Percentiles rank a stretch among this genome's conserved stretches.
Conservation (phyloP, 106 monocot species). For the Alisma plantagoaquatica region DNA sequence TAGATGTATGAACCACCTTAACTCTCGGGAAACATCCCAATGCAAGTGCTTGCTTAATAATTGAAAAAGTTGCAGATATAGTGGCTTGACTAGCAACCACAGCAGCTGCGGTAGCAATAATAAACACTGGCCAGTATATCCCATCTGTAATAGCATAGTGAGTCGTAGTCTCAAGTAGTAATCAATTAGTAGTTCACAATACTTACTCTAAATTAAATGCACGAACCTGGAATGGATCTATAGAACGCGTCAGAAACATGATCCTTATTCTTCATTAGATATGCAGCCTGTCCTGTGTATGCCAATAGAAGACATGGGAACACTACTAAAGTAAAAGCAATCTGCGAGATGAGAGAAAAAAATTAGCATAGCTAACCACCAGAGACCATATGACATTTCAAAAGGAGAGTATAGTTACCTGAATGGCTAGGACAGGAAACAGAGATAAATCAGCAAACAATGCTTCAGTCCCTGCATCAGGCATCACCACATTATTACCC, state of each 20-base stretch:
- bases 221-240: slow-evolving; percentile 73
- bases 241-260: slow-evolving; percentile 71
- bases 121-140: slow-evolving; percentile 78
- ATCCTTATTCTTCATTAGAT: slow-evolving; percentile 49
- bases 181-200: background rate
- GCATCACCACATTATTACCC: too few relatives aligned
- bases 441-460: slow-evolving; percentile 25
- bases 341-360: slow-evolving; percentile 25
- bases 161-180: background rate
- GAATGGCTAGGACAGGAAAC: slow-evolving; percentile 23
- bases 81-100: slow-evolving; percentile 87
- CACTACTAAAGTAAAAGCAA: slow-evolving; percentile 65
- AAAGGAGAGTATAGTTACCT: slow-evolving; percentile 4
- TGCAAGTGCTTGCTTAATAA: slow-evolving; percentile 81
- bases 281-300: slow-evolving; percentile 81
- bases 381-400: too few relatives aligned
- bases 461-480: slow-evolving; percentile 20
- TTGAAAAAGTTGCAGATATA: slow-evolving; percentile 88
- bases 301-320: slow-evolving; percentile 83
- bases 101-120: slow-evolving; percentile 70
- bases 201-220: background rate
- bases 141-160: slow-evolving; percentile 25
- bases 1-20: slow-evolving; percentile 87
- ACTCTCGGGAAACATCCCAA: slow-evolving; percentile 92
- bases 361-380: too few relatives aligned